Percentiles rank a stretch among this genome's conserved stretches.
These are phyloP conservation scores for Xylaria digitata DNA, from an alignment of 2,329 filamentous ascomycete genomes.

Conservation along the genomic window DNA sequence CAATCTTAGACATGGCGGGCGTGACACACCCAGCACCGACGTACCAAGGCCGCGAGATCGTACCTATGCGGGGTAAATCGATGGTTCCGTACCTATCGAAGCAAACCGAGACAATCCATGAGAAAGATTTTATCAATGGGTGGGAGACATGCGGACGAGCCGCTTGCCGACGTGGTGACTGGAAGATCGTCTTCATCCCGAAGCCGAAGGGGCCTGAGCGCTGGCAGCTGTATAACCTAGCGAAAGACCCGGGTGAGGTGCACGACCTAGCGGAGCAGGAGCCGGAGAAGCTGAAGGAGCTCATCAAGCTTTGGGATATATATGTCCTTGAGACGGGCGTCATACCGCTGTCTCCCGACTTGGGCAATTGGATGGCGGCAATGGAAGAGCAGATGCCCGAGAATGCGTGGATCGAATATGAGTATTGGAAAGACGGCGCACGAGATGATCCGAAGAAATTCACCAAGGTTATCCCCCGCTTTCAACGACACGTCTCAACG, in stretches of 20 bases:
- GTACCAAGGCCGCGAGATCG: conserved; percentile 54
- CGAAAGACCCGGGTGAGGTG: conserved; percentile 58
- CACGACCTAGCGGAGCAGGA: conserved; percentile 53
- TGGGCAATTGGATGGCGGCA: conserved; percentile 68
- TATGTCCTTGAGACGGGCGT: conserved; percentile 66
- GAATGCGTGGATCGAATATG: conserved; percentile 74
- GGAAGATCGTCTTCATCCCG: conserved; percentile 60
- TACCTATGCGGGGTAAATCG: conserved; percentile 51
- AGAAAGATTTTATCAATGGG: conserved; percentile 53
- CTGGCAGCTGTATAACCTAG: conserved; percentile 63
- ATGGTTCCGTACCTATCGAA: conserved; percentile 50
- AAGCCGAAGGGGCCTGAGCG: conserved; percentile 60
- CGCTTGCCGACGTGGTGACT: conserved; percentile 52
- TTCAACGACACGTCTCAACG: conserved; percentile 44
- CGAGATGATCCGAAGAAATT: conserved; percentile 60
- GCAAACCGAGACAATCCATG: conserved; percentile 49
- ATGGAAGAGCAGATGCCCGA: conserved; percentile 74
- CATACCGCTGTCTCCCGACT: conserved; percentile 67
- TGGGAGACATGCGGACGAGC: conserved; percentile 54
- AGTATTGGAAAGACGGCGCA: conserved; percentile 65
- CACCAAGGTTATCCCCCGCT: conserved; percentile 49
- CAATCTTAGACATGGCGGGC: conserved; percentile 61
- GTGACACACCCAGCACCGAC: conserved; percentile 63
- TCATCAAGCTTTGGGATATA: conserved; percentile 52
- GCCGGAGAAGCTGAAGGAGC: conserved; percentile 48